Percentiles rank a stretch among this genome's conserved stretches.
phyloP scores from a whole-genome alignment of 2,329 filamentous ascomycete genomes.

The Aschersonia sp. region DNA sequence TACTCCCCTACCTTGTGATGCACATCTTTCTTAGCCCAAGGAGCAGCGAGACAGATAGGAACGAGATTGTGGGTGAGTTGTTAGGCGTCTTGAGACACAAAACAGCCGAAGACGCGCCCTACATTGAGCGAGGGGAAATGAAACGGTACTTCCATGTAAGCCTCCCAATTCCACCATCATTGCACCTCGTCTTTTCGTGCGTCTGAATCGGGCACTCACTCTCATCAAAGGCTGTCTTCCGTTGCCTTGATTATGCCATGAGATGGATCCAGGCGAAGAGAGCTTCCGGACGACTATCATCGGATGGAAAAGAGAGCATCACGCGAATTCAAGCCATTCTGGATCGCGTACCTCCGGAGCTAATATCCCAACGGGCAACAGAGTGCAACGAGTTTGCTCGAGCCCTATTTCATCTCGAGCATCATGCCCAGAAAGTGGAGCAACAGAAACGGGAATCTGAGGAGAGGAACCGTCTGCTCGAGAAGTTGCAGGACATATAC shows the following conservation, averaged over 20 bases:
- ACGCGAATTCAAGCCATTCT: constrained; percentile 35
- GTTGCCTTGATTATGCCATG: constrained; percentile 80
- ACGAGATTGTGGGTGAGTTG: constrained; percentile 58
- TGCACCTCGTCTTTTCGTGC: background rate
- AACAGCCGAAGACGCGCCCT: constrained; percentile 31
- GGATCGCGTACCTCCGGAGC: constrained; percentile 53
- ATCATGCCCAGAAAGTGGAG: constrained; percentile 52
- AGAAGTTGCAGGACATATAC: constrained; percentile 83
- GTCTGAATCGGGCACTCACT: too few relatives aligned
- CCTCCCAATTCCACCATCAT: constrained; percentile 8
- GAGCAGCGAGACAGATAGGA: constrained; percentile 42
- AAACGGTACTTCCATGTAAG: constrained; percentile 77
- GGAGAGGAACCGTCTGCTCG: constrained; percentile 51
- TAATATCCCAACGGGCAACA: constrained; percentile 70
- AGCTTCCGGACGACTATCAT: constrained; percentile 12
- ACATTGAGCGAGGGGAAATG: constrained; percentile 56
- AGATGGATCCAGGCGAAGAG: constrained; percentile 72
- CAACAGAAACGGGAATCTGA: constrained; percentile 29
- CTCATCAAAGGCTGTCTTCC: constrained; percentile 56
- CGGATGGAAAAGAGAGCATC: constrained; percentile 31
- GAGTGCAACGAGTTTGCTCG: constrained; percentile 88
- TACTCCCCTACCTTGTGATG: constrained; percentile 75
- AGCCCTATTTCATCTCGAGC: constrained; percentile 88
- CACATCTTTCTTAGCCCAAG: constrained; percentile 66
- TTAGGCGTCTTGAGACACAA: constrained; percentile 56